phyloP scores from a whole-genome alignment of 495 filamentous ascomycete genomes.

The Trichoderma orchidacearum region DNA sequence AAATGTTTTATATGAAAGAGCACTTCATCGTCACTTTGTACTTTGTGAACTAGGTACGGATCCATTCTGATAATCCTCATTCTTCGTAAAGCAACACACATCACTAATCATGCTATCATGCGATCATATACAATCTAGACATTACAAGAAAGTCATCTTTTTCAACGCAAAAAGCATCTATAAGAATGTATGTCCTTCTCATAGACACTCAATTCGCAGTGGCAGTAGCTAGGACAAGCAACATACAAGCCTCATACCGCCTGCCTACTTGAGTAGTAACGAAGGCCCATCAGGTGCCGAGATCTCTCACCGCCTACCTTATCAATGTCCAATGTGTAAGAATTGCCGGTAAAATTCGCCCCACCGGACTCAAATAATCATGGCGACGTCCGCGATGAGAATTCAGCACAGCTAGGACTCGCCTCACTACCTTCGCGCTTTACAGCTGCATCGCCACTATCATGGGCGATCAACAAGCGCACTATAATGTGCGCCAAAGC shows the following conservation, averaged over 20 bases:
- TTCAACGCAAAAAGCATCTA: too few relatives aligned
- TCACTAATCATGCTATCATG: too few relatives aligned
- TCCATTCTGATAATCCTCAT: too few relatives aligned
- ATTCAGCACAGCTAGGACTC: not conserved
- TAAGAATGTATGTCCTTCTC: too few relatives aligned
- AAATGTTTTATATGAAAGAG: too few relatives aligned
- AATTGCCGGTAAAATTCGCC: not conserved
- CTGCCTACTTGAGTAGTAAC: not conserved
- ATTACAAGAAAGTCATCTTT: too few relatives aligned
- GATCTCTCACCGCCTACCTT: not conserved
- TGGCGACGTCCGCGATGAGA: not conserved
- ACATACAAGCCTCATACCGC: not conserved
- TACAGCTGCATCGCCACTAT: not conserved
- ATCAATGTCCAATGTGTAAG: not conserved
- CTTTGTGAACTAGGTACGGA: too few relatives aligned
- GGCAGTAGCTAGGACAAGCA: not conserved
- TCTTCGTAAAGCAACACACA: too few relatives aligned
- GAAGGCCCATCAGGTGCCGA: not conserved
- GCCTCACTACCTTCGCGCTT: not conserved
- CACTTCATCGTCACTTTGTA: too few relatives aligned
- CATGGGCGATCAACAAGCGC: not conserved
- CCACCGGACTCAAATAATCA: not conserved
- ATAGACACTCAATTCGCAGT: not conserved
- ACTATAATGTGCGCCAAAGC: constrained; percentile 7
- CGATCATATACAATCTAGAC: too few relatives aligned